Conservation (phyloP, 305 asterid genomes). For the Petunia hybrid region DNA sequence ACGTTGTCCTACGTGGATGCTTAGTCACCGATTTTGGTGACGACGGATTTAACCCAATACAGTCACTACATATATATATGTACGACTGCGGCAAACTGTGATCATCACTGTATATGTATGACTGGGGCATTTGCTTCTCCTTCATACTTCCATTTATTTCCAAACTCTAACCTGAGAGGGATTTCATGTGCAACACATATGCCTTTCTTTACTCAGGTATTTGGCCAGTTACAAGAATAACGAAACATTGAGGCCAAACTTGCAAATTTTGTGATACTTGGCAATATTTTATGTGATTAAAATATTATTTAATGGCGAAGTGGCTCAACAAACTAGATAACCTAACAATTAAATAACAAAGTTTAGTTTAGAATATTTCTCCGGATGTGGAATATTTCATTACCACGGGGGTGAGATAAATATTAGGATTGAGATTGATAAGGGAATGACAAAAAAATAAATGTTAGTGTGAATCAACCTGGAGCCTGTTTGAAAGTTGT, state of each 20-base stretch:
- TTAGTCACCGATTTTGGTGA: no score
- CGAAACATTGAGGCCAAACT: neutral
- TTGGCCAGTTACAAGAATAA: neutral
- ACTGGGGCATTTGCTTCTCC: neutral
- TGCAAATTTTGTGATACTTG: neutral
- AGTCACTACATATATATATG: no score
- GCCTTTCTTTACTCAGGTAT: neutral
- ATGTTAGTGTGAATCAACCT: no score
- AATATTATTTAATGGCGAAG: neutral
- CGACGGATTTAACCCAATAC: no score
- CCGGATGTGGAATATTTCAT: no score
- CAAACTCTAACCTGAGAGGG: neutral
- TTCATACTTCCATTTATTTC: neutral
- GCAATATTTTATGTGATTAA: neutral
- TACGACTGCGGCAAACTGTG: no score
- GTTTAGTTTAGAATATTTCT: neutral
- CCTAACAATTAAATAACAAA: neutral
- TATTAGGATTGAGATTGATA: no score
- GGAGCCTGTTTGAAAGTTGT: no score
- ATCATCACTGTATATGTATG: neutral
- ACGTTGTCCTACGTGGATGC: no score
- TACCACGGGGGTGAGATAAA: no score
- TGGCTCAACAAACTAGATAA: neutral
- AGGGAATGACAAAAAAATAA: neutral
- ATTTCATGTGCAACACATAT: neutral